These are phyloP conservation scores for Aegilops sharonensis DNA, from an alignment of 176 grass and related monocot species.

Conservation along the genomic window DNA sequence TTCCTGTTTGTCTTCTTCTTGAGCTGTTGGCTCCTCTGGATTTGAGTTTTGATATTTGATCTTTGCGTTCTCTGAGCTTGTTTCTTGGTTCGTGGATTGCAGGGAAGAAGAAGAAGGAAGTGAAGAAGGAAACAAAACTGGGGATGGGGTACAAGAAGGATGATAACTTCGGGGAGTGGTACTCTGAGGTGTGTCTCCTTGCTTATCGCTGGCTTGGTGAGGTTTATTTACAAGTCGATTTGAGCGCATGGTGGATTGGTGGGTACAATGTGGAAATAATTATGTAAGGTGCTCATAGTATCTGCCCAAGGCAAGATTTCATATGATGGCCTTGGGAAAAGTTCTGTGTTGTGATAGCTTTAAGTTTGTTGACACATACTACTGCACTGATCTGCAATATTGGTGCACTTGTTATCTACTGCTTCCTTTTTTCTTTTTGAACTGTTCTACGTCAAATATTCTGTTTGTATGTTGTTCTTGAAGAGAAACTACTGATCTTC, in stretches of 20 bases:
- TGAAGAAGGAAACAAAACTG: slow-evolving; percentile 94
- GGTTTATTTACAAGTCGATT: neutral
- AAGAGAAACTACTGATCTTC: neutral
- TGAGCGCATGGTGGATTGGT: neutral
- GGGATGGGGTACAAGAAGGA: slow-evolving; percentile 85
- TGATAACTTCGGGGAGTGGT: slow-evolving; percentile 93
- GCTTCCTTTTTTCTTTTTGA: neutral
- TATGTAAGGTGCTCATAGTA: neutral
- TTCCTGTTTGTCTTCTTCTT: neutral
- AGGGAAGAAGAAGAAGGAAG: slow-evolving; percentile 90
- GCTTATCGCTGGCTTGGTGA: neutral
- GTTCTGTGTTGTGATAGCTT: neutral
- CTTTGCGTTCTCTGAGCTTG: neutral
- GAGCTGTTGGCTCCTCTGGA: neutral
- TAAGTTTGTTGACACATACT: neutral
- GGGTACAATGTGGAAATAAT: neutral
- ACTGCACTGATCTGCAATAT: neutral
- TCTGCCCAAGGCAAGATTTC: neutral
- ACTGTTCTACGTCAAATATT: neutral
- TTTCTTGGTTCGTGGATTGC: neutral
- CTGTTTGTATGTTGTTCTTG: neutral
- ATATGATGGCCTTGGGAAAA: neutral
- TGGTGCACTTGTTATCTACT: neutral
- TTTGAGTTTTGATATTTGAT: neutral
- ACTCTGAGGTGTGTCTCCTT: slow-evolving; percentile 64